Base-by-base conservation (phyloP, 108 stramenopile genomes). In the Fragilaria crotonensis region DNA sequence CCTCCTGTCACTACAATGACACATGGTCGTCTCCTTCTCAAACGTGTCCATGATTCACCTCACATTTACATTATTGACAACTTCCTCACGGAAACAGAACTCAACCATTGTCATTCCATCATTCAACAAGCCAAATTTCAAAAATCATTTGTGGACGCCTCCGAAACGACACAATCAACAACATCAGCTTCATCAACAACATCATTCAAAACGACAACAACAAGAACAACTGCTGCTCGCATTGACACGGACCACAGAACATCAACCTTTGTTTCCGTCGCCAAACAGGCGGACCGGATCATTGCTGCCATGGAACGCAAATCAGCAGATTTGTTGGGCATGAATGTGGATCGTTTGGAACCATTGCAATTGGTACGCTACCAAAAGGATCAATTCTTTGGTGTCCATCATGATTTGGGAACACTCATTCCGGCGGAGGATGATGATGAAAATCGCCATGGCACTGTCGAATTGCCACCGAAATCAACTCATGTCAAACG, bases 351-450 rank as follows among this genome's bases (percentile, higher is more conserved):
- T 25, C 50, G 50, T 18, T 60, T 85, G 4, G 85, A 87, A 54
- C 64, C 76, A 1, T 33, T 87, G 17, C 85, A 87, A 44, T 33
- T 87, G 26, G 85, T 87, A 7, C 76, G 80, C 9, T 87, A 87
- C 48, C 36, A 54, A n/a, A 65, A 60, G 3, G 81, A 79, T 18
- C 64, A 87, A 57, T 80, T 78, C 55, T 87, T 87, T 57, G 78
- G 80, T 19, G 54, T 73, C 5, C 85, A 87, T 44, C 85, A 87
- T 57, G 85, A 87, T 62, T 36, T 77, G 55, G 78, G 85, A 26
- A 67, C 60, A n/a, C 30, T 80, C 17, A n/a, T n/a, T n/a, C n/a
- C n/a, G n/a, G n/a, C n/a, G n/a, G n/a, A n/a, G n/a, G 64, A 63
- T 0, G 68, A 75, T 28, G 51, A 66, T 29, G n/a, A n/a, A n/a